These are phyloP conservation scores for Draba incana DNA, from an alignment of 345 rosid genomes.

Conservation along the genomic window DNA sequence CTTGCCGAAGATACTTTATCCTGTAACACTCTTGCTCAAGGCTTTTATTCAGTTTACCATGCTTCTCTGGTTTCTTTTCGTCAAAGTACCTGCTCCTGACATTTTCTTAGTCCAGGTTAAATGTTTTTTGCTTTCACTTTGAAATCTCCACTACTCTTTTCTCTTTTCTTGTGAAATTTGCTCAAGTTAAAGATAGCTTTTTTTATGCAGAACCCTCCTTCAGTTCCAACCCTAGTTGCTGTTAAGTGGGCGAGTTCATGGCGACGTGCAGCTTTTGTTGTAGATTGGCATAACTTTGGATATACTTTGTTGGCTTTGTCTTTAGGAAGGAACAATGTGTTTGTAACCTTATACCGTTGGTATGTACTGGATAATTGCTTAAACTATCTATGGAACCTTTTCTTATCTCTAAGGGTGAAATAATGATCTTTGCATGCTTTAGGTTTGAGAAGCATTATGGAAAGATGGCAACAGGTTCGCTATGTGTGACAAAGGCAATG, in stretches of 20 bases:
- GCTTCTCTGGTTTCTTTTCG: constrained; percentile 87
- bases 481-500: constrained; percentile 95
- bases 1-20: constrained; percentile 64
- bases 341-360: constrained; percentile 88
- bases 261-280: constrained; percentile 65
- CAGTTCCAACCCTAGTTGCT: constrained; percentile 84
- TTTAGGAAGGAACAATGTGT: constrained; percentile 73
- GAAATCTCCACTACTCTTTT: background rate
- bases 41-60: constrained; percentile 73
- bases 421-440: constrained; percentile 6
- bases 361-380: constrained; percentile 35
- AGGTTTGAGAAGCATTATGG: constrained; percentile 91
- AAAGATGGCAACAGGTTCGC: constrained; percentile 80
- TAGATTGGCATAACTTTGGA: constrained; percentile 99
- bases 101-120: constrained; percentile 87
- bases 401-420: background rate
- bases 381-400: constrained; percentile 2
- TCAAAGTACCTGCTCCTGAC: constrained; percentile 77
- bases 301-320: constrained; percentile 89
- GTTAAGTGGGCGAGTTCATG: constrained; percentile 93
- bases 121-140: constrained; percentile 7
- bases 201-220: constrained; percentile 84
- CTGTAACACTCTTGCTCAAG: constrained; percentile 73
- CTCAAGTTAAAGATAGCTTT: background rate
- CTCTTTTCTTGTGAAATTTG: background rate